phyloP scores from a whole-genome alignment of 2,329 filamentous ascomycete genomes.

The Plectosphaerella sp. region DNA sequence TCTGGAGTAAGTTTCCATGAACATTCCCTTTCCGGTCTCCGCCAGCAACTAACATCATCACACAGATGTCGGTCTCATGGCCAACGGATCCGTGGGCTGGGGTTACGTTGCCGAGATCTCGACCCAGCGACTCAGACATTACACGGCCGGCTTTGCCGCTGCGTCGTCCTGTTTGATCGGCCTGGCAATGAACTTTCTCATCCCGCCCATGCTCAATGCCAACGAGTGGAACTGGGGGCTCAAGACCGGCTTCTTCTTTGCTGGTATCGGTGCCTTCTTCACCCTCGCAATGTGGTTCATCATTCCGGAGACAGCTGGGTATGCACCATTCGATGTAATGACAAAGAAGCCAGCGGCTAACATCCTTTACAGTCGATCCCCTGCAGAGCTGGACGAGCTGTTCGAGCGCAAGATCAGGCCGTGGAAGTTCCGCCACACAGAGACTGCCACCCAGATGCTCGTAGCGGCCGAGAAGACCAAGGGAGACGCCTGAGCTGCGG shows the following conservation, averaged over 20 bases:
- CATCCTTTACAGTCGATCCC: slow-evolving; percentile 8
- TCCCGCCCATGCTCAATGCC: slow-evolving; percentile 25
- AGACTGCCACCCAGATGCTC: slow-evolving; percentile 9
- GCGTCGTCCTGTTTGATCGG: slow-evolving; percentile 17
- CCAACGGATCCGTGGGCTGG: slow-evolving; percentile 20
- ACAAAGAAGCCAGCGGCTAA: neutral
- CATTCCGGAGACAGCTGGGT: slow-evolving; percentile 9
- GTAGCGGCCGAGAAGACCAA: neutral
- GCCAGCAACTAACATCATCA: neutral
- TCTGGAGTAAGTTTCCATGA: slow-evolving; percentile 14
- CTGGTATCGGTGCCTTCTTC: slow-evolving; percentile 18
- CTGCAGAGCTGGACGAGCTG: slow-evolving; percentile 21
- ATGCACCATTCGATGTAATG: neutral
- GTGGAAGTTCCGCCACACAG: slow-evolving; percentile 15
- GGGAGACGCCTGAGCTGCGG: too few relatives aligned
- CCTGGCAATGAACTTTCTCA: slow-evolving; percentile 15
- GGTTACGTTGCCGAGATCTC: slow-evolving; percentile 28
- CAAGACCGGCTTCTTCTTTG: slow-evolving; percentile 26
- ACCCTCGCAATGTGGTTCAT: slow-evolving; percentile 19
- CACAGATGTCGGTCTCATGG: slow-evolving; percentile 17
- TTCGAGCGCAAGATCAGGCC: slow-evolving; percentile 19
- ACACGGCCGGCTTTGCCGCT: slow-evolving; percentile 23
- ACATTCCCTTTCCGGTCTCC: neutral
- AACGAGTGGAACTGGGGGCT: slow-evolving; percentile 24
- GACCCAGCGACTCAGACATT: slow-evolving; percentile 24